These are phyloP conservation scores for Vigna reflexopilosa DNA, from an alignment of 306 rosid species.

Conservation along the genomic window DNA sequence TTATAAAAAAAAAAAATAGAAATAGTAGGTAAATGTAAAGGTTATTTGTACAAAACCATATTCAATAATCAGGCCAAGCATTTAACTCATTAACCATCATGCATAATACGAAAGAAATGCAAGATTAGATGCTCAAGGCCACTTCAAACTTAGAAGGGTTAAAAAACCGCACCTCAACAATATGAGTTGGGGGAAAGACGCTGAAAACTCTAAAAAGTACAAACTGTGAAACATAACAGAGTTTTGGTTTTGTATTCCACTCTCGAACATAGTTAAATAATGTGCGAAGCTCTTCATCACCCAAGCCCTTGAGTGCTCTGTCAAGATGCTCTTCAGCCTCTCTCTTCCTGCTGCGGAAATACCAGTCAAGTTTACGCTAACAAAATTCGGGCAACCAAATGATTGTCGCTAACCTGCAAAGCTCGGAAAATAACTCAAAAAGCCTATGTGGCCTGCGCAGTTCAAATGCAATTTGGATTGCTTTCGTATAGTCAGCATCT, in stretches of 20 bases:
- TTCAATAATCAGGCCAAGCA: slow-evolving; percentile 6
- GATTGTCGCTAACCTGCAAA: slow-evolving; percentile 75
- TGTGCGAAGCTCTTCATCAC: slow-evolving; percentile 64
- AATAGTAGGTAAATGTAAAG: not conserved
- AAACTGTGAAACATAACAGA: slow-evolving; percentile 84
- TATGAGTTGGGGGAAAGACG: slow-evolving; percentile 75
- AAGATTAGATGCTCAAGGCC: slow-evolving; percentile 2
- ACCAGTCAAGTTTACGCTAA: slow-evolving; percentile 40
- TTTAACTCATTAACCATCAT: slow-evolving; percentile 10
- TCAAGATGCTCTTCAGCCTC: slow-evolving; percentile 63
- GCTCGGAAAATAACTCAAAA: slow-evolving; percentile 64
- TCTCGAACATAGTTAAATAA: slow-evolving; percentile 79
- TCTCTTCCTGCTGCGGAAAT: slow-evolving; percentile 79
- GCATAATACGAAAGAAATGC: slow-evolving; percentile 20
- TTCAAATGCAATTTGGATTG: slow-evolving; percentile 85
- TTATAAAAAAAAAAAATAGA: no score
- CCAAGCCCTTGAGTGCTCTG: slow-evolving; percentile 64
- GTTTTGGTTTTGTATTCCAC: slow-evolving; percentile 93
- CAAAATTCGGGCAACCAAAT: not conserved
- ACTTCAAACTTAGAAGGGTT: not conserved
- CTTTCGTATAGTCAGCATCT: slow-evolving; percentile 85
- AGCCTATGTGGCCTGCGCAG: slow-evolving; percentile 87
- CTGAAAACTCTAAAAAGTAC: slow-evolving; percentile 80
- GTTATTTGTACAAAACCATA: slow-evolving; percentile 14
- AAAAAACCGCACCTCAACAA: slow-evolving; percentile 61